Percentiles rank a stretch among this genome's conserved stretches.
These are phyloP conservation scores for Russula abietina DNA, from an alignment of 768 basidiomycete genomes.

Conservation along the genomic window DNA sequence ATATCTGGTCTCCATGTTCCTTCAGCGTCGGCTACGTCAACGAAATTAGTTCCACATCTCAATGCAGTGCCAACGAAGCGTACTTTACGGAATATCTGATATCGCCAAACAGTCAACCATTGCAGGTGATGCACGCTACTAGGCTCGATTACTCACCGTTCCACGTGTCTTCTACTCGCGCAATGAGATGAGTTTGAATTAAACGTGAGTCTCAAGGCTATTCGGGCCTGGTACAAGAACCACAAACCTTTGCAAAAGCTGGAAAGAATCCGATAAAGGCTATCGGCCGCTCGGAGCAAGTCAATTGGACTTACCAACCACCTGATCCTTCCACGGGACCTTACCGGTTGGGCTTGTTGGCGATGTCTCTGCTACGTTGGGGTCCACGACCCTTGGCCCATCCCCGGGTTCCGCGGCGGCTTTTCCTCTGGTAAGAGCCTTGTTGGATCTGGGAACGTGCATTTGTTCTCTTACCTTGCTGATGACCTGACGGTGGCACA, in stretches of 20 bases:
- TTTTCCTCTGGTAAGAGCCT: not conserved
- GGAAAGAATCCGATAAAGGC: not conserved
- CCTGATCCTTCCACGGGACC: constrained; percentile 54
- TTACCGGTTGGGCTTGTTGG: constrained; percentile 26
- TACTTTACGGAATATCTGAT: constrained; percentile 20
- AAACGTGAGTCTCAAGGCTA: not conserved
- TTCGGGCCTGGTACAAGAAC: not conserved
- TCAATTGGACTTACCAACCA: constrained; percentile 40
- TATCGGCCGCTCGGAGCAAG: not conserved
- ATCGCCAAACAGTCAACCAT: not conserved
- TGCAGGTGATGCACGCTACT: not conserved
- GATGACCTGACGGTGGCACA: constrained; percentile 29
- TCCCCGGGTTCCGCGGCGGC: constrained; percentile 34
- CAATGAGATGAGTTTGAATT: too few relatives aligned
- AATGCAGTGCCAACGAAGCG: not conserved
- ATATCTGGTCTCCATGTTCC: constrained; percentile 48
- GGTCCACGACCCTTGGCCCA: constrained; percentile 31
- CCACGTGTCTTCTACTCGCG: constrained; percentile 17
- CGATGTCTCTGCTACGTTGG: constrained; percentile 16
- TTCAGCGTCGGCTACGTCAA: constrained; percentile 37
- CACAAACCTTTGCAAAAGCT: constrained; percentile 21
- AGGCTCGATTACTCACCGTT: constrained; percentile 10
- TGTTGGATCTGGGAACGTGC: not conserved
- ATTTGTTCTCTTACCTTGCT: constrained; percentile 31
- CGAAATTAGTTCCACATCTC: not conserved